Evolutionary conservation across 306 rosid species (phyloP), one percentile per base, ranked within the genome.

Genomic region (Quercus rubra): DNA sequence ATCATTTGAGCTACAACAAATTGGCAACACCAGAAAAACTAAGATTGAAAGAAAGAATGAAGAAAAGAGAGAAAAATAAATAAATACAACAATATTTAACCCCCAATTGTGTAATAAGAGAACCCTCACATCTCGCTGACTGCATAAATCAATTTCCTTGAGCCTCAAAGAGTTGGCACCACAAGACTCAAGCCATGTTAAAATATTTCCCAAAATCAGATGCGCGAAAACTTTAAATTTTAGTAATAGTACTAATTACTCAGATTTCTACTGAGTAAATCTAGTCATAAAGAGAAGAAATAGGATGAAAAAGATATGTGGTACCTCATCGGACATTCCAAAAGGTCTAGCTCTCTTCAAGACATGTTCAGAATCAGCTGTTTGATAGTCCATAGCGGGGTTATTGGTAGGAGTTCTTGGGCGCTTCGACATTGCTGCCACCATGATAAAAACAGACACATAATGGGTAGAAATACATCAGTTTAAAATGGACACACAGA

Each of bases 321-420:
- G 77, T 91, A 96, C 99, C 80, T 96, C 99, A 76, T 96, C 98
- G 55, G 94, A 80, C 84, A 91, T 79, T 86, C 97, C 96, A 57
- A 96, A 93, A 72, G 97, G 94, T 83, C 96, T 91, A 78, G 98
- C 80, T 87, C 98, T 88, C 96, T 96, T 96, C 86, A 96, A 58
- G 75, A 90, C 96, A 79, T 88, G 93, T 75, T 96, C 99, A 83
- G 97, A 93, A 88, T 96, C 99, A 55, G 99, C 97, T 73, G 97
- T 90, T 90, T 93, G 99, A 89, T 93, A 93, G 86, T 96, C 99
- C 91, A 96, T 88, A 73, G 92, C 86, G 38, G 97, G 92, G 86
- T 90, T 96, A 78, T 90, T 89, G 77, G 91, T 86, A 71, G 98
- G 99, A 84, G 99, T 93, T 88, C 99, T 91, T 78, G 99, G 98